phyloP scores from a whole-genome alignment of 345 rosid genomes.

The Pseudoturritis turrita region DNA sequence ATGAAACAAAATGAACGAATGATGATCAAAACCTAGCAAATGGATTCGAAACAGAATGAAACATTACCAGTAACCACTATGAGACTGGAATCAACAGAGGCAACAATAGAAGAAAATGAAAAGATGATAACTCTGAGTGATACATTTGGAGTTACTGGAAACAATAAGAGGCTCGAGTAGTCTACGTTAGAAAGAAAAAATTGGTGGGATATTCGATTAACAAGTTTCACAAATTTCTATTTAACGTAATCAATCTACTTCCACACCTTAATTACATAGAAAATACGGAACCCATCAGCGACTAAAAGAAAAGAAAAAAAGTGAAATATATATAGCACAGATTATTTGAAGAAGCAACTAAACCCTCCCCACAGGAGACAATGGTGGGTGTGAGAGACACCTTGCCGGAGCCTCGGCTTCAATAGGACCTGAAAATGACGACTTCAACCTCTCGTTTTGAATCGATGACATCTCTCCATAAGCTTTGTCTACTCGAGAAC shows the following conservation, averaged over 20 bases:
- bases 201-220: slow-evolving; percentile 6
- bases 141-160: too few species aligned
- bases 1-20: too few species aligned
- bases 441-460: slow-evolving; percentile 28
- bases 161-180: too few species aligned
- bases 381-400: slow-evolving; percentile 58
- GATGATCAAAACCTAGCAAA: too few species aligned
- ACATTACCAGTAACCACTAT: too few species aligned
- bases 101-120: too few species aligned
- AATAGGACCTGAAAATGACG: slow-evolving; percentile 29
- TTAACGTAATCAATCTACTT: slow-evolving; percentile 27
- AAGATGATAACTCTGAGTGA: too few species aligned
- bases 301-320: background rate
- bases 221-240: slow-evolving; percentile 27
- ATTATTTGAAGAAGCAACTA: slow-evolving; percentile 30
- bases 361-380: slow-evolving; percentile 76
- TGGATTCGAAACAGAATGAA: too few species aligned
- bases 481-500: slow-evolving; percentile 27
- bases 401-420: slow-evolving; percentile 47
- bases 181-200: too few species aligned
- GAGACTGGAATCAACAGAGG: too few species aligned
- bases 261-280: slow-evolving; percentile 29
- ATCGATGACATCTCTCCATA: slow-evolving; percentile 21
- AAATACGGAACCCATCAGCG: slow-evolving; percentile 12
- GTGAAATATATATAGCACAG: background rate